A percentile compares a stretch with the other conserved stretches of the same genome.
phyloP scores from a whole-genome alignment of 192 early-diverging fungal species.

The Phlyctochytrium planicorne region DNA sequence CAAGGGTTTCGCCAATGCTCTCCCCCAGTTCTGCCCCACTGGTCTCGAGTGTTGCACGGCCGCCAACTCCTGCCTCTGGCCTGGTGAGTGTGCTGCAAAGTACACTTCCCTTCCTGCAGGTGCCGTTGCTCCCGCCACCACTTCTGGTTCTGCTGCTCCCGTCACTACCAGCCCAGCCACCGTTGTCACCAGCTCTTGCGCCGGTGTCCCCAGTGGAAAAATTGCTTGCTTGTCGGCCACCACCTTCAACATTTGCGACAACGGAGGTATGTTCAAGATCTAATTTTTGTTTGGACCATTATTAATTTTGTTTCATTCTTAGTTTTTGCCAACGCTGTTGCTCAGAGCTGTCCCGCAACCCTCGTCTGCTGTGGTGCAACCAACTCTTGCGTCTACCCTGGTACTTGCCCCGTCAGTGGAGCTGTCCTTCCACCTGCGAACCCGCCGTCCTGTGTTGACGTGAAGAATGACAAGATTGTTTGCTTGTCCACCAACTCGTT shows the following conservation, averaged over 20 bases:
- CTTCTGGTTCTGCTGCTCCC: neutral
- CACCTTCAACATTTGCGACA: constrained; percentile 20
- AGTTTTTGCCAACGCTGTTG: neutral
- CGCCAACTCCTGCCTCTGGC: neutral
- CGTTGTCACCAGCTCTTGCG: neutral
- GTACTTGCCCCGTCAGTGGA: neutral
- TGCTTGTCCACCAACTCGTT: neutral
- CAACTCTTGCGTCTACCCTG: neutral
- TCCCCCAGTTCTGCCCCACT: neutral
- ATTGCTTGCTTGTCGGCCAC: constrained; percentile 7
- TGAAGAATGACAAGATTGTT: neutral
- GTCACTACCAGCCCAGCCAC: neutral
- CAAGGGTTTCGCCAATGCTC: neutral
- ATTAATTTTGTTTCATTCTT: too few relatives aligned
- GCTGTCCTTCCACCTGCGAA: neutral
- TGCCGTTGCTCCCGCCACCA: neutral
- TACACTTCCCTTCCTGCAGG: neutral
- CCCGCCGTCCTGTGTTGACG: neutral
- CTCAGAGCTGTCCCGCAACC: neutral
- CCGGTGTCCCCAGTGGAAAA: neutral
- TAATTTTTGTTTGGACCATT: too few relatives aligned
- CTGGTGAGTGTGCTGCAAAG: neutral
- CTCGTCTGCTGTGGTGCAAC: neutral
- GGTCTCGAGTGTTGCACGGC: neutral
- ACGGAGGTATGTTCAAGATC: constrained; percentile 8